phyloP scores from a whole-genome alignment of 768 basidiomycete species.

The Lanmaoa pseudosensibilis region DNA sequence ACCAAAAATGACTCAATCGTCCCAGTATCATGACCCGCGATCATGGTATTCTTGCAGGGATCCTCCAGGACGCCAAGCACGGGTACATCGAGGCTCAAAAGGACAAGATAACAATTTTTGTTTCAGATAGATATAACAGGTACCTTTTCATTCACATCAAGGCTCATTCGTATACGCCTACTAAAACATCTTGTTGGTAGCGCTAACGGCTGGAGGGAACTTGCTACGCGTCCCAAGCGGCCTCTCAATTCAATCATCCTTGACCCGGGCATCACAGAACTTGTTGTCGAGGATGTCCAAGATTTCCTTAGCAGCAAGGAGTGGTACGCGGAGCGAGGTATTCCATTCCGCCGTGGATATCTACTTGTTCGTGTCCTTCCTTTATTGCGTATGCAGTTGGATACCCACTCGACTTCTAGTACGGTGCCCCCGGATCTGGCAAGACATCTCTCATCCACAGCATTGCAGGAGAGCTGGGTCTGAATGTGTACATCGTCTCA shows the following conservation, averaged over 20 bases:
- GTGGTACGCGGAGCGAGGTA: conserved; percentile 77
- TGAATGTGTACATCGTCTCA: conserved; percentile 73
- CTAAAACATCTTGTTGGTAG: conserved; percentile 16
- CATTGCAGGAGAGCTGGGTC: conserved; percentile 72
- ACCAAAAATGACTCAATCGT: neutral
- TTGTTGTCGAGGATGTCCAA: conserved; percentile 63
- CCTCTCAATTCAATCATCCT: conserved; percentile 67
- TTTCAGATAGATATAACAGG: conserved; percentile 46
- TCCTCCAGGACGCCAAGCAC: conserved; percentile 56
- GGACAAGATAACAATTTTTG: conserved; percentile 52
- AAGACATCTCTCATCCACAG: conserved; percentile 79
- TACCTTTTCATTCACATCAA: conserved; percentile 16
- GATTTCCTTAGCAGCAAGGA: conserved; percentile 68
- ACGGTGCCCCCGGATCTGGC: conserved; percentile 75
- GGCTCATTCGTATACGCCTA: neutral
- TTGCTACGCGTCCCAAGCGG: conserved; percentile 62
- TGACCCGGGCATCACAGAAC: conserved; percentile 65
- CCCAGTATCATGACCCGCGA: conserved; percentile 51
- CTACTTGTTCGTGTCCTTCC: conserved; percentile 45
- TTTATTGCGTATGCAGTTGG: neutral
- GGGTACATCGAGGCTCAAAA: conserved; percentile 52
- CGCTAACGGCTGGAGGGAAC: conserved; percentile 49
- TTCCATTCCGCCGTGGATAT: conserved; percentile 80
- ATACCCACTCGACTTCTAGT: conserved; percentile 32
- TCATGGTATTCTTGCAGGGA: conserved; percentile 45